Evolutionary conservation across 345 rosid species (phyloP), one percentile per base, ranked within the genome.

Genomic region (Citrus hindsii): DNA sequence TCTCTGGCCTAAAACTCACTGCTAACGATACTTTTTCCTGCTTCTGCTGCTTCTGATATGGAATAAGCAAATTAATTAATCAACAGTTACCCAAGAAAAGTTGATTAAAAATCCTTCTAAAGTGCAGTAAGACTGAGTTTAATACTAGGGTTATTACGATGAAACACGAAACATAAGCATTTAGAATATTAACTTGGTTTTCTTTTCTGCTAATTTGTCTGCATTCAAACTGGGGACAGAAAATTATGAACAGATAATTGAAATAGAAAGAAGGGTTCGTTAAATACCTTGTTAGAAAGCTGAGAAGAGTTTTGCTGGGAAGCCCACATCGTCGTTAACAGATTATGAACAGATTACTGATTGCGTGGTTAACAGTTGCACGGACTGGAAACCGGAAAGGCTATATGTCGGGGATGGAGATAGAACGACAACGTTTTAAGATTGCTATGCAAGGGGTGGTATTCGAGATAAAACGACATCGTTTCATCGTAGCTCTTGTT

Each of bases 1-100:
- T 95, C 83, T 93, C 94, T 6, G 87, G 83, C 84, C 76, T 88
- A 79, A 95, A 95, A 87, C 94, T 88, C 63, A 83, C 94, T 9
- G 91, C 77, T 32, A 95, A 79, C 76, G 87, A 84, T 67, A 85
- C 85, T 76, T 71, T 85, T 77, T 88, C 89, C 65, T 85, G 86
- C 77, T 84, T 88, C 84, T 89, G 89, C 83, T 82, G 79, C 87
- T 84, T 80, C 85, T 75, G 55, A 60, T 78, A 30, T 64, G 38
- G 59, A 56, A 76, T 5, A 69, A 24, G 60, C 64, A 38, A 67
- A 24, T 30, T 53, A 21, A 63, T 46, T 19, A 75, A 75, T 9
- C 48, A 75, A 24, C 14, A 62, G 32, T 19, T 14, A 22, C 6
- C 12, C 42, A 25, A 33, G 38, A 30, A 68, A 68, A 40, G 2